Base-by-base conservation (phyloP, 2,329 filamentous ascomycete species). In the Botrytis aclada region DNA sequence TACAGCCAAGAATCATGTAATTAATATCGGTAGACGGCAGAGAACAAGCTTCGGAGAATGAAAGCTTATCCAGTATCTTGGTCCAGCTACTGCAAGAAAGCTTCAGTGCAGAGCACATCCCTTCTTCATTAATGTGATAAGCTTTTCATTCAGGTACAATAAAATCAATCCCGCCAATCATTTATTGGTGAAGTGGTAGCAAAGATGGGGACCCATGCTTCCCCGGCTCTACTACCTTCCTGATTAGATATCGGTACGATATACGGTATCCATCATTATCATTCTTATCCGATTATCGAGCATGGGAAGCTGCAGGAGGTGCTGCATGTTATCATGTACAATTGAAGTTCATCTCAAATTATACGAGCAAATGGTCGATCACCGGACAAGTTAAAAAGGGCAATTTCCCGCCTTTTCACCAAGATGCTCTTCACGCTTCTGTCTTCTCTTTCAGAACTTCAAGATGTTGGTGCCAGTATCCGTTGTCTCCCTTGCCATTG, bases 401-500 rank as follows among this genome's bases (percentile, higher is more conserved):
- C 37, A 54, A 9, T n/a, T 66, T 5, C 37, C n/a, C 32, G 58
- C 16, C 10, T 6, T 43, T 25, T 18, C 37, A 56, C 18, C 6
- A 41, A n/a, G 45, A 56, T 39, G 1, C 20, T 20, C n/a, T 32
- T 65, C n/a, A 71, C 51, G 16, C 39, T 2, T 58, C 22, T 29
- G 22, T 29, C 66, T 34, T n/a, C 3, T 41, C 18, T 63, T 41
- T 18, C 43, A 18, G 25, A 7, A 16, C 12, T 29, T 62, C 72
- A 72, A 63, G 10, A 75, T 75, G 74, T 74, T 75, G 29, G 37
- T 63, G 6, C 64, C 69, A 41, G 62, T 66, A 20, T 65, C 62
- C 34, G 63, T 72, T 61, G 51, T 71, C n/a, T 56, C 62, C 61
- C 63, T 69, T 65, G 74, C 74, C 18, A 69, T 74, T 64, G 73